Base-by-base conservation (phyloP, 1,284 basidiomycete species). In the Microbotryum lychnidis-dioicae region DNA sequence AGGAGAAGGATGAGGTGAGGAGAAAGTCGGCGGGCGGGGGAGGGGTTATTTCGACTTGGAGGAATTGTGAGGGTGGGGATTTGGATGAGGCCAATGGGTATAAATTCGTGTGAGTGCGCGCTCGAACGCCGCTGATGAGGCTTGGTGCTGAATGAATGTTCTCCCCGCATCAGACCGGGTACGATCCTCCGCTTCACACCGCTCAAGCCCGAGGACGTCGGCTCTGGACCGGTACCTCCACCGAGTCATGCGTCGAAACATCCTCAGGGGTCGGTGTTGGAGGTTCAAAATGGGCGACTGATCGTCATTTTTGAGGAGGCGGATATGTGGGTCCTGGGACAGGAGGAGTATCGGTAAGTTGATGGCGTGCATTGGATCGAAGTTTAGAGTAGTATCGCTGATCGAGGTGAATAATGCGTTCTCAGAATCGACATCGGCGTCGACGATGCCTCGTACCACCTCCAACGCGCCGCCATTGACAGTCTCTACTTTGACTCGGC, bases 361-460 rank as follows among this genome's bases (percentile, higher is more conserved):
- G 14, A 8, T 31, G 31, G 31, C 8, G 31, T 23, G 47, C 14
- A 10, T 9, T 31, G 31, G 8, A 31, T 31, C 7, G 8, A 31
- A 7, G 31, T 9, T 7, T 31, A 7, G 31, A 8, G 31, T 10
- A 1, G 31, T 0, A 31, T 10, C 31, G 16, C 37, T 42, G 14
- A 42, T 42, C 37, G 37, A 18, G 37, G 16, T 42, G 37, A 18
- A 18, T 31, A 31, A 16, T 18, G 4, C 4, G 16, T 12, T 18
- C 16, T 6, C 56, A 68, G 66, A 23, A 63, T 68, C 62, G 66
- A 68, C 37, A 54, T 65, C n/a, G 66, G 66, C 18, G 54, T 61
- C n/a, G 66, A 68, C 45, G 49, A 53, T 29, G 31, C 61, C 3
- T 57, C 60, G 14, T 61, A 63, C 50, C 33, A 25, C 1, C 37